Percentiles rank a stretch among this genome's conserved stretches.
These are phyloP conservation scores for Phytophthora chlamydospora DNA, from an alignment of 352 stramenopile genomes.

Conservation along the genomic window DNA sequence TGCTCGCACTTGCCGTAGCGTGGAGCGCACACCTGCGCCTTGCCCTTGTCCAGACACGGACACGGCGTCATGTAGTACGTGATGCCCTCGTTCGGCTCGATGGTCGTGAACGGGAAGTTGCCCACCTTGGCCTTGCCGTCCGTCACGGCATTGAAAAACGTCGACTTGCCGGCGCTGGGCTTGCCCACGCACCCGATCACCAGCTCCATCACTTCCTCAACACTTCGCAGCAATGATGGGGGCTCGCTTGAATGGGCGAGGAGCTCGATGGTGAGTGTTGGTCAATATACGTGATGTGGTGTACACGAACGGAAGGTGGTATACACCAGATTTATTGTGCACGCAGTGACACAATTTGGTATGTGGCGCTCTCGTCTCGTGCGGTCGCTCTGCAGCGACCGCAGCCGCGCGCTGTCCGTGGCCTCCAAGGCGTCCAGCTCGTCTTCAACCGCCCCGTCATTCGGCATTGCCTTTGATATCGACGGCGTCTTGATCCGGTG, in stretches of 20 bases:
- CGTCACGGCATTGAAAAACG: slow-evolving; percentile 92
- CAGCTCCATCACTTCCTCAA: slow-evolving; percentile 75
- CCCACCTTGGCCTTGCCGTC: slow-evolving; percentile 88
- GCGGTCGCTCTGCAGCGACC: slow-evolving; percentile 11
- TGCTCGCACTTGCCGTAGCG: slow-evolving; percentile 82
- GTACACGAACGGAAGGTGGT: not conserved
- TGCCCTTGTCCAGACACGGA: slow-evolving; percentile 71
- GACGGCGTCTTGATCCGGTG: slow-evolving; percentile 91
- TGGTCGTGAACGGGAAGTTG: slow-evolving; percentile 92
- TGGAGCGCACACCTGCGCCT: slow-evolving; percentile 67
- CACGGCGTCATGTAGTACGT: slow-evolving; percentile 90
- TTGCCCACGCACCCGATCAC: slow-evolving; percentile 91
- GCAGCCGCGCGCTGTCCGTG: slow-evolving; percentile 19
- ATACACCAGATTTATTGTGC: not conserved
- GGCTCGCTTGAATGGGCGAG: not conserved
- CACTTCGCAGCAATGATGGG: not conserved
- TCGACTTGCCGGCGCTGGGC: slow-evolving; percentile 89
- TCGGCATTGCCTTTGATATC: slow-evolving; percentile 92
- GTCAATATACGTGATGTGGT: slow-evolving; percentile 7
- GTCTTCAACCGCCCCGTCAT: slow-evolving; percentile 32
- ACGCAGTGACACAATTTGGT: slow-evolving; percentile 3
- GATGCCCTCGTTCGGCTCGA: slow-evolving; percentile 90
- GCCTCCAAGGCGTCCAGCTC: not conserved
- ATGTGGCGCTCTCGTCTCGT: slow-evolving; percentile 29
- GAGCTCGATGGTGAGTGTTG: slow-evolving; percentile 11